These are phyloP conservation scores for Aspergillus quadricinctus DNA, from an alignment of 2,329 filamentous ascomycete genomes.

Conservation along the genomic window DNA sequence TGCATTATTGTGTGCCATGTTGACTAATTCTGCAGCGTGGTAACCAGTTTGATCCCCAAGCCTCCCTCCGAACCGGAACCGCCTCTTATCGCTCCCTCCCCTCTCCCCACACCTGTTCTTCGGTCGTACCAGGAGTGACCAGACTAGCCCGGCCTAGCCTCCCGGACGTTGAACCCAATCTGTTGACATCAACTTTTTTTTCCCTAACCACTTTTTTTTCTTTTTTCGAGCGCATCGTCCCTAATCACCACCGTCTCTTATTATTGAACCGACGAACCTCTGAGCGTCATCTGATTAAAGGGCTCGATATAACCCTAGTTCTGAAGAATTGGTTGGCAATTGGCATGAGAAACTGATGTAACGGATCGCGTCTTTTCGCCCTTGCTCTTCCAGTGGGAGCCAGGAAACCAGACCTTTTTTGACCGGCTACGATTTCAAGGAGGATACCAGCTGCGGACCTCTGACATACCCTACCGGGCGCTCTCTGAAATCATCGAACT, in stretches of 20 bases:
- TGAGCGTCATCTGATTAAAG: neutral
- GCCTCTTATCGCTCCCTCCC: neutral
- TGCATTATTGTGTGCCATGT: neutral
- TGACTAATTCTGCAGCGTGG: neutral
- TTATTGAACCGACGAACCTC: neutral
- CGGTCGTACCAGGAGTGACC: neutral
- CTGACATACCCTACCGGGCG: neutral
- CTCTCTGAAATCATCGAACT: neutral
- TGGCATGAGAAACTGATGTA: slow-evolving; percentile 17
- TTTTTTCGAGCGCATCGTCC: neutral
- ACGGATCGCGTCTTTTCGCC: slow-evolving; percentile 19
- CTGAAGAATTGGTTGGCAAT: slow-evolving; percentile 8
- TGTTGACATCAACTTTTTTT: neutral
- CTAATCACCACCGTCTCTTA: neutral
- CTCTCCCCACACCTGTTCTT: neutral
- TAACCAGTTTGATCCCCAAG: neutral
- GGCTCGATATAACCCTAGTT: neutral
- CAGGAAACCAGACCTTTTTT: slow-evolving; percentile 6
- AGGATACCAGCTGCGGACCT: neutral
- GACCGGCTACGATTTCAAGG: neutral
- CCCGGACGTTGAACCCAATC: neutral
- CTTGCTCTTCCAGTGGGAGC: slow-evolving; percentile 17
- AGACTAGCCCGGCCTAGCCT: neutral
- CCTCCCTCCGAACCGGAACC: neutral
- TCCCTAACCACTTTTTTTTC: neutral